Evolutionary conservation across 2,329 filamentous ascomycete species (phyloP), one percentile per base, ranked within the genome.

Genomic region (Penicillium psychrosexuale): DNA sequence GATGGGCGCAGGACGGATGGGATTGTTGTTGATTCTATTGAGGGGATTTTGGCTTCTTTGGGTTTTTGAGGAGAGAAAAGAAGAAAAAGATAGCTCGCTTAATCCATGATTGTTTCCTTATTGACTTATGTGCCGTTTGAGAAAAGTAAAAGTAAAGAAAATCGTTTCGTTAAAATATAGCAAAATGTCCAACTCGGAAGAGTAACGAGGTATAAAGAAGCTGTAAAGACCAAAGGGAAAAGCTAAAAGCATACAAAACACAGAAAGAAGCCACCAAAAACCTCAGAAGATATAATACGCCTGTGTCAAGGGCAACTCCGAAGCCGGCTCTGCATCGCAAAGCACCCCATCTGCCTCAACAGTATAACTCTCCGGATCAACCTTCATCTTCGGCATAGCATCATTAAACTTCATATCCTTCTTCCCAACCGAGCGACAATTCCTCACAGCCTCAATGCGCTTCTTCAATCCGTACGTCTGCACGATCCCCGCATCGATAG

Each of bases 381-480:
- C 92, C 66, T 80, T 85, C 90, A 97, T 97, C 76, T 81, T 84
- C 13, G 93, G 93, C 84, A 85, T 91, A 51, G 75, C 75, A 67
- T 91, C 85, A 72, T 97, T 97, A 73, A 85, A 92, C 69, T 90
- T 91, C 91, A 97, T 96, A 73, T 97, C 89, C 65, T 75, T 80
- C 81, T 97, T 97, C 40, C 86, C 80, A 42, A 96, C 82, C 31
- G 73, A 82, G 56, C 92, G 81, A 72, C 91, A 96, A 53, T 83
- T 83, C 68, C 81, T 86, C 46, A 97, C 91, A 3, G 90, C 78
- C 76, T 94, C 90, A 60, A 97, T 77, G 44, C 90, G 84, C 74
- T 92, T 96, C 65, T 82, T 82, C 58, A 97, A 78, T 3, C 83
- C 84, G 72, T 97, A 97, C 3, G 78, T 78, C n/a, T 80, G 79